A percentile compares a stretch with the other conserved stretches of the same genome.
Evolutionary conservation across 1,139 yeast species (phyloP).

Genomic region (Hemisphaericaspora subhashii): DNA sequence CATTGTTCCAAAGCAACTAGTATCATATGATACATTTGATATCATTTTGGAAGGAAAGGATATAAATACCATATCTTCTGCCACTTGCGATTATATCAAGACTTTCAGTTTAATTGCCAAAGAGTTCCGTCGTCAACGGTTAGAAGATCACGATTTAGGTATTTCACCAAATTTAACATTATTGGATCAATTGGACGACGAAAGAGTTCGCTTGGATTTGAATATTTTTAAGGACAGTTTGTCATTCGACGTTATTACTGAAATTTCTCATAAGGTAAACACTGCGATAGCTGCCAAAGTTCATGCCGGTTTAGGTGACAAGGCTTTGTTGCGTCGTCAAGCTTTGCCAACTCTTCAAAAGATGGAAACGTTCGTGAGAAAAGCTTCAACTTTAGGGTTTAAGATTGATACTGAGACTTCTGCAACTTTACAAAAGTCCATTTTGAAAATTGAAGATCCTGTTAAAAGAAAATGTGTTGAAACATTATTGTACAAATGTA

Average conservation of each 20-base stretch:
- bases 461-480: conserved; percentile 74
- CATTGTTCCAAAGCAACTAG: conserved; percentile 59
- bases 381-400: conserved; percentile 64
- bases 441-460: conserved; percentile 63
- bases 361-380: conserved; percentile 75
- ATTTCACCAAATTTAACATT: conserved; percentile 62
- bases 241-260: conserved; percentile 65
- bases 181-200: conserved; percentile 83
- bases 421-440: conserved; percentile 70
- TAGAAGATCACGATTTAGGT: conserved; percentile 50
- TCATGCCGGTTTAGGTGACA: conserved; percentile 74
- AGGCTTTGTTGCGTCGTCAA: conserved; percentile 85
- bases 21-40: conserved; percentile 55
- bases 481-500: conserved; percentile 74
- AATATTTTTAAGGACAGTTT: conserved; percentile 68
- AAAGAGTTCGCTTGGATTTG: conserved; percentile 66
- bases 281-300: conserved; percentile 81
- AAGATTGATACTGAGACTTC: conserved; percentile 74
- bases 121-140: conserved; percentile 72
- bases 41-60: conserved; percentile 37
- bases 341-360: conserved; percentile 81
- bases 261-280: conserved; percentile 79
- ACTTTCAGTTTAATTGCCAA: conserved; percentile 66
- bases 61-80: conserved; percentile 42
- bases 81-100: conserved; percentile 65